Percentiles rank a stretch among this genome's conserved stretches.
Conservation (phyloP, 192 early-diverging fungal species). For the Oehlia diaphana region DNA sequence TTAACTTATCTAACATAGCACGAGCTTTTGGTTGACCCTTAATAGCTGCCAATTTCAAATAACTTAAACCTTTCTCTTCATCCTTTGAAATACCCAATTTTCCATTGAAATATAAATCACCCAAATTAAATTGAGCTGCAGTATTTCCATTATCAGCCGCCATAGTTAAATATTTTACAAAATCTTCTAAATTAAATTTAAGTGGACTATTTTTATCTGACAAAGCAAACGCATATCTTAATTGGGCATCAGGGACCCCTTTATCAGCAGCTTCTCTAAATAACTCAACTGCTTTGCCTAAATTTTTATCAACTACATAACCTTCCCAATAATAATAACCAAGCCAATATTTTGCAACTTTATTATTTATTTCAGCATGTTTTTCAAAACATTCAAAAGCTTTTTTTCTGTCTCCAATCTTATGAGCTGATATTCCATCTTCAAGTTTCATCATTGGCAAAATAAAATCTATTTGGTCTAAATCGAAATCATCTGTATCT, state of each 20-base stretch:
- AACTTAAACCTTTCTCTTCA: background rate
- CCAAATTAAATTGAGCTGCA: background rate
- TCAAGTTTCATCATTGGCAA: background rate
- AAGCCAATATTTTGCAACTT: background rate
- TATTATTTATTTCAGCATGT: too few relatives aligned
- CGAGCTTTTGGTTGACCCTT: background rate
- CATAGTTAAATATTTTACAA: background rate
- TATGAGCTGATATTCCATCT: background rate
- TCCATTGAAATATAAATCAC: background rate
- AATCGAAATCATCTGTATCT: background rate
- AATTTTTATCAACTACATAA: background rate
- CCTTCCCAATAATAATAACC: background rate
- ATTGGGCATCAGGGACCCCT: background rate
- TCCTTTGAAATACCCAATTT: background rate
- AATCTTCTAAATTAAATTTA: background rate
- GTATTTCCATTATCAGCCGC: constrained; percentile 17
- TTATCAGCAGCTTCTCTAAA: background rate
- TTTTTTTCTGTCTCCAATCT: background rate
- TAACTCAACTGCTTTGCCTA: background rate
- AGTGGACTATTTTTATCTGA: background rate
- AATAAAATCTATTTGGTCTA: background rate
- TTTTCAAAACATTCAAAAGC: too few relatives aligned
- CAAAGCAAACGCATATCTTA: background rate
- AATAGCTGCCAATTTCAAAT: constrained; percentile 11
- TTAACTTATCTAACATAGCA: background rate